phyloP scores from a whole-genome alignment of 2,329 filamentous ascomycete species.

The Alternaria sp. region DNA sequence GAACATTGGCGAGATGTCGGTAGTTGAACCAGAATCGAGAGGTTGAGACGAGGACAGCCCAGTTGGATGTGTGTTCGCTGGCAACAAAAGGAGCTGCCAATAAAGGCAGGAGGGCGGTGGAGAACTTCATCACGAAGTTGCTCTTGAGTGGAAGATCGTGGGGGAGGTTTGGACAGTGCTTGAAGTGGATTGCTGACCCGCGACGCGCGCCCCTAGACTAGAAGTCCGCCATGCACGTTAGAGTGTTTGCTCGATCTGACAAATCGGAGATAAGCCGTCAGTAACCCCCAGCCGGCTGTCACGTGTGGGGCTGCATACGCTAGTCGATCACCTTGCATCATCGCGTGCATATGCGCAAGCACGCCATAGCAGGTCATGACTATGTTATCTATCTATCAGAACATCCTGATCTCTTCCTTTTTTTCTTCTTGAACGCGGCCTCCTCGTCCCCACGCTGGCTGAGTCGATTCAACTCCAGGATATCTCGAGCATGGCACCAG shows the following conservation, averaged over 20 bases:
- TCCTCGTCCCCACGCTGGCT: conserved; percentile 27
- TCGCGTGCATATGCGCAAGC: conserved; percentile 28
- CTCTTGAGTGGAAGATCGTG: not conserved
- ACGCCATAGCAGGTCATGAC: conserved; percentile 29
- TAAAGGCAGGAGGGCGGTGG: conserved; percentile 37
- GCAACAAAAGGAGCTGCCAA: conserved; percentile 54
- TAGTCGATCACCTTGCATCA: conserved; percentile 32
- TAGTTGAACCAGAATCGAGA: conserved; percentile 99
- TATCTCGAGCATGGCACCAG: conserved; percentile 45
- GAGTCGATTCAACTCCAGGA: conserved; percentile 32
- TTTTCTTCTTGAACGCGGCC: conserved; percentile 1
- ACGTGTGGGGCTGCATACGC: conserved; percentile 21
- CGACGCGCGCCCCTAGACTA: conserved; percentile 15
- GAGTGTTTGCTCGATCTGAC: conserved; percentile 37
- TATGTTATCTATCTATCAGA: conserved; percentile 20
- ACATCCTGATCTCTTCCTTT: conserved; percentile 1
- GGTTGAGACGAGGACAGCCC: conserved; percentile 98
- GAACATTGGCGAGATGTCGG: conserved; percentile 94
- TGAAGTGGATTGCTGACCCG: conserved; percentile 2
- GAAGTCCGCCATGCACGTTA: conserved; percentile 32
- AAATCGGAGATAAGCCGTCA: conserved; percentile 43
- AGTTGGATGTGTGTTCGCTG: conserved; percentile 94
- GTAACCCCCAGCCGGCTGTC: conserved; percentile 9
- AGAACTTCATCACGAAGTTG: conserved; percentile 36
- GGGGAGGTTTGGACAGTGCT: not conserved